Percentiles rank a stretch among this genome's conserved stretches.
phyloP scores from a whole-genome alignment of 192 early-diverging fungal genomes.

The Phycomyces nitens region DNA sequence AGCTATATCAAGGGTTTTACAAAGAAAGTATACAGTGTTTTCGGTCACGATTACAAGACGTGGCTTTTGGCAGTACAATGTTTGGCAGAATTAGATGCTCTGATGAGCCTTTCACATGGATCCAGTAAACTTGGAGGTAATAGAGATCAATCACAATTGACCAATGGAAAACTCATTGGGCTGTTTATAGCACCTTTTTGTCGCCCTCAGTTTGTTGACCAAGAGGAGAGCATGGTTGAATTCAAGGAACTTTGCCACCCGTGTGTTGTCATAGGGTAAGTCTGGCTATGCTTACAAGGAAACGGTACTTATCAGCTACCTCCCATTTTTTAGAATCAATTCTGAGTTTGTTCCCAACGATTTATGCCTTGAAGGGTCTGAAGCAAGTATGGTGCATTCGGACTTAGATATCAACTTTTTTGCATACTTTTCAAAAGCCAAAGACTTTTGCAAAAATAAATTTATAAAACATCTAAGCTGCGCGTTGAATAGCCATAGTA shows the following conservation, averaged over 20 bases:
- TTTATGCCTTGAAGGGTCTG: conserved; percentile 65
- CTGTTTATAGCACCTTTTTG: conserved; percentile 62
- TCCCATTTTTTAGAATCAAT: conserved; percentile 21
- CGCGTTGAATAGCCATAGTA: no score
- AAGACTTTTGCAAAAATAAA: conserved; percentile 80
- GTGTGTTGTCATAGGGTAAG: conserved; percentile 70
- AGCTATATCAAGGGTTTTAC: conserved; percentile 74
- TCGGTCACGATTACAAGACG: conserved; percentile 73
- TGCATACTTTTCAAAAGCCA: no score
- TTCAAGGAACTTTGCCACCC: conserved; percentile 92
- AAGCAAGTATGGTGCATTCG: conserved; percentile 81
- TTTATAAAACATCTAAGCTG: no score
- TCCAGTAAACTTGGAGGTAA: conserved; percentile 63
- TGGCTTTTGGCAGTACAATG: conserved; percentile 70
- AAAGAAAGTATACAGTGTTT: conserved; percentile 71
- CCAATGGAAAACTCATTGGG: background rate
- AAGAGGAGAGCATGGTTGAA: conserved; percentile 65
- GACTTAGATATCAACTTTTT: conserved; percentile 97
- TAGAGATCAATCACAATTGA: no score
- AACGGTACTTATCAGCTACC: background rate
- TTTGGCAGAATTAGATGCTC: conserved; percentile 85
- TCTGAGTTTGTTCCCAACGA: conserved; percentile 96
- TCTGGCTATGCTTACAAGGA: background rate
- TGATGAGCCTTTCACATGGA: conserved; percentile 71
- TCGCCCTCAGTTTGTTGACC: conserved; percentile 80